Conservation (phyloP, 345 rosid species). For the Populus davidiana region DNA sequence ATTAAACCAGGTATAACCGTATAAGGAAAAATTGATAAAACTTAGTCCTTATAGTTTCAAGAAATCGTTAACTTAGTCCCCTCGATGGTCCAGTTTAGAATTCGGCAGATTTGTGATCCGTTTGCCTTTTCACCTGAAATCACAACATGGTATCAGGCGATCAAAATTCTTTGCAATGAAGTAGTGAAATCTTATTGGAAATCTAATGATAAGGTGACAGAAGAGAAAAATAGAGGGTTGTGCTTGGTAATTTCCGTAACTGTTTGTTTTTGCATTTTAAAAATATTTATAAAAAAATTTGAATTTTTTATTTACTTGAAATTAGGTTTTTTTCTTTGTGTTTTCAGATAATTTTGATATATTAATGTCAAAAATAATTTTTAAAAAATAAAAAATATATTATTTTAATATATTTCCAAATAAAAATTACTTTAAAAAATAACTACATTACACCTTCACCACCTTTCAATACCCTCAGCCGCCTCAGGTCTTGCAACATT, state of each 20-base stretch:
- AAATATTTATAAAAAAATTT: too few species aligned
- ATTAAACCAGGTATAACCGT: too few species aligned
- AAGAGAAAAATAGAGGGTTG: neutral
- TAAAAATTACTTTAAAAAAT: too few species aligned
- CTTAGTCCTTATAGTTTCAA: neutral
- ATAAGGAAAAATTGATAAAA: neutral
- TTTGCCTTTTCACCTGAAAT: neutral
- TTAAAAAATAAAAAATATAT: too few species aligned
- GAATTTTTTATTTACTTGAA: too few species aligned
- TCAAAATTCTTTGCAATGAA: neutral
- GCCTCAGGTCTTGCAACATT: conserved; percentile 12
- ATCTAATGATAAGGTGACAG: conserved; percentile 5
- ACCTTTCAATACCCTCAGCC: neutral
- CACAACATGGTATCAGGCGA: neutral
- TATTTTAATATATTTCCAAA: too few species aligned
- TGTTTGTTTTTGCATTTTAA: neutral
- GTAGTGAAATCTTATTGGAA: conserved; percentile 3
- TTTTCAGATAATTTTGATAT: too few species aligned
- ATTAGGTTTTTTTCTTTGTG: too few species aligned
- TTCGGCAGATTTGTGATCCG: neutral
- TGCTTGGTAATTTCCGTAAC: neutral
- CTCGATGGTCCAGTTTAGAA: neutral
- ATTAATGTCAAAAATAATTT: too few species aligned
- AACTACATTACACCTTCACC: too few species aligned
- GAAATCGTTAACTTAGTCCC: neutral